Conservation (phyloP, 805 yeast genomes). For the Cyberlindnera petersonii region DNA sequence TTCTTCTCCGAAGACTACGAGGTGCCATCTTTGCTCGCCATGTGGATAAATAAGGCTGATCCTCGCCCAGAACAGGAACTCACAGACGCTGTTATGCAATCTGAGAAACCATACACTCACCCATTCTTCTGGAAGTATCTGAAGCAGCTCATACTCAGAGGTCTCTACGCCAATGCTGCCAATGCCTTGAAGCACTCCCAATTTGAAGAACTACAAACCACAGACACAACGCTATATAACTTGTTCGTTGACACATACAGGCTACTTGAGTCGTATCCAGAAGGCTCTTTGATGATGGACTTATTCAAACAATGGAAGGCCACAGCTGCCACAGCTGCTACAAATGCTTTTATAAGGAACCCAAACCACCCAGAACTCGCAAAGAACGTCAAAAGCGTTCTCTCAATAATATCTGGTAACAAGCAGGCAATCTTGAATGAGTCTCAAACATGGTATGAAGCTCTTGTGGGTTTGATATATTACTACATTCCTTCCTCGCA, state of each 20-base stretch:
- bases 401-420: constrained; percentile 36
- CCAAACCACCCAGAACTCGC: constrained; percentile 18
- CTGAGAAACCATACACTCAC: constrained; percentile 44
- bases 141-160: constrained; percentile 55
- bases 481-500: constrained; percentile 55
- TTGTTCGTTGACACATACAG: constrained; percentile 32
- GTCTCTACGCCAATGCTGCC: constrained; percentile 54
- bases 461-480: constrained; percentile 49
- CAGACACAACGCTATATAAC: constrained; percentile 25
- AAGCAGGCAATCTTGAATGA: constrained; percentile 43
- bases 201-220: constrained; percentile 35
- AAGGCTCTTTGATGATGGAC: constrained; percentile 25
- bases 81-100: constrained; percentile 41
- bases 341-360: constrained; percentile 24
- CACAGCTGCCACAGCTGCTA: constrained; percentile 24
- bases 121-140: constrained; percentile 61
- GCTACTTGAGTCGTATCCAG: constrained; percentile 35
- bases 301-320: constrained; percentile 37
- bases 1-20: constrained; percentile 37
- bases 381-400: constrained; percentile 29
- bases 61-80: constrained; percentile 57
- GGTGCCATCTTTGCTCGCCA: constrained; percentile 39
- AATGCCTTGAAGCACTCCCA: constrained; percentile 42
- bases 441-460: constrained; percentile 67
- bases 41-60: constrained; percentile 70